Conservation (phyloP, 2,329 filamentous ascomycete genomes). For the Pestalotiopsis sp. region DNA sequence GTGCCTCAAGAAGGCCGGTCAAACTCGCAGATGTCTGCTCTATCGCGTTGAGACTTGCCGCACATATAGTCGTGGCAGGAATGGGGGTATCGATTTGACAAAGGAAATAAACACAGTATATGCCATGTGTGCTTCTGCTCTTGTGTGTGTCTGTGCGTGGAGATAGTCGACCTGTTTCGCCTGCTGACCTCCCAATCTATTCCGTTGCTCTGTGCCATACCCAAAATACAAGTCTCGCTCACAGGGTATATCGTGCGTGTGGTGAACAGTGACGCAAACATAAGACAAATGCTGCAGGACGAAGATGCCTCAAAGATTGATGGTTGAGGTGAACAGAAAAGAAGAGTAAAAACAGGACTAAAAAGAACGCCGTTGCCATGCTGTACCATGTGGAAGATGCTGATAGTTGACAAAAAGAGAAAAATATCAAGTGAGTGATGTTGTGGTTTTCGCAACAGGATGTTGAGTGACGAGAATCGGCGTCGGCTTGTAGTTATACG, state of each 20-base stretch:
- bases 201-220: not conserved
- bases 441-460: not conserved
- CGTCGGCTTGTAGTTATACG: not conserved
- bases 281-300: not conserved
- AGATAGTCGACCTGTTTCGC: not conserved
- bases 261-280: not conserved
- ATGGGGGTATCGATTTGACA: not conserved
- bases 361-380: constrained; percentile 6
- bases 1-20: not conserved
- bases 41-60: not conserved
- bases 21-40: not conserved
- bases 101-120: not conserved
- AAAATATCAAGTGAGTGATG: not conserved
- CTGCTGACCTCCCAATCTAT: not conserved
- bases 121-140: not conserved
- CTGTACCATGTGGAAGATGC: not conserved
- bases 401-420: not conserved
- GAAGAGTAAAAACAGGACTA: not conserved
- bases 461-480: not conserved
- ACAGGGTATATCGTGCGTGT: not conserved
- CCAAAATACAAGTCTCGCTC: not conserved
- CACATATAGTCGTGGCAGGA: not conserved
- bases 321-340: not conserved
- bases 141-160: not conserved
- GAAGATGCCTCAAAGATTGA: not conserved